Percentiles rank a stretch among this genome's conserved stretches.
phyloP scores from a whole-genome alignment of 331 rosid species.

The Dryas integrifolia region DNA sequence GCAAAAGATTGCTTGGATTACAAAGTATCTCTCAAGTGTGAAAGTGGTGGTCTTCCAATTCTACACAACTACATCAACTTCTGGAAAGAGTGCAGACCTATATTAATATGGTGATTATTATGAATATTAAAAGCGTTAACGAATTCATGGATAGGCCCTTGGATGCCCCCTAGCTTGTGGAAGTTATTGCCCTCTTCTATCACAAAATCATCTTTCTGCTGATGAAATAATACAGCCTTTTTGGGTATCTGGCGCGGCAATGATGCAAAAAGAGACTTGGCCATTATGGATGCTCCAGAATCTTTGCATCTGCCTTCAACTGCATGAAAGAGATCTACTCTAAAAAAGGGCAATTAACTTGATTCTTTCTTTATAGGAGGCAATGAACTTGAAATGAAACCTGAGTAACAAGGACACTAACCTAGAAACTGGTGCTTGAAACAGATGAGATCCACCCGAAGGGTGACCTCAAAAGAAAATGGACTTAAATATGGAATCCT shows the following conservation, averaged over 20 bases:
- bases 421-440: constrained; percentile 3
- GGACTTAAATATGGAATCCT: constrained; percentile 11
- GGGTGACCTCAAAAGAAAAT: constrained; percentile 14
- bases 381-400: constrained; percentile 26
- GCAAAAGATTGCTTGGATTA: constrained; percentile 26
- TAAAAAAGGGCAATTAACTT: constrained; percentile 40
- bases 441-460: constrained; percentile 12
- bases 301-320: constrained; percentile 77
- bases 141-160: constrained; percentile 61
- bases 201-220: constrained; percentile 59
- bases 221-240: constrained; percentile 53
- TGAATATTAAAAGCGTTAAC: constrained; percentile 48
- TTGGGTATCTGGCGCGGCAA: constrained; percentile 60
- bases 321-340: constrained; percentile 88
- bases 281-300: constrained; percentile 83
- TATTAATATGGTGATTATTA: constrained; percentile 49
- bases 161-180: constrained; percentile 64
- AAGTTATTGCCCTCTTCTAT: constrained; percentile 53
- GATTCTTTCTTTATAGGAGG: constrained; percentile 8
- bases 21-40: constrained; percentile 27
- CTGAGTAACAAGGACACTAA: constrained; percentile 22
- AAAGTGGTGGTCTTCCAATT: constrained; percentile 33
- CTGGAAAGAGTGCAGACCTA: constrained; percentile 67
- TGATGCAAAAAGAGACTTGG: constrained; percentile 89
- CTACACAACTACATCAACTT: constrained; percentile 41